phyloP scores from a whole-genome alignment of 805 yeast genomes.

The Helenozyma baotianmanensis region DNA sequence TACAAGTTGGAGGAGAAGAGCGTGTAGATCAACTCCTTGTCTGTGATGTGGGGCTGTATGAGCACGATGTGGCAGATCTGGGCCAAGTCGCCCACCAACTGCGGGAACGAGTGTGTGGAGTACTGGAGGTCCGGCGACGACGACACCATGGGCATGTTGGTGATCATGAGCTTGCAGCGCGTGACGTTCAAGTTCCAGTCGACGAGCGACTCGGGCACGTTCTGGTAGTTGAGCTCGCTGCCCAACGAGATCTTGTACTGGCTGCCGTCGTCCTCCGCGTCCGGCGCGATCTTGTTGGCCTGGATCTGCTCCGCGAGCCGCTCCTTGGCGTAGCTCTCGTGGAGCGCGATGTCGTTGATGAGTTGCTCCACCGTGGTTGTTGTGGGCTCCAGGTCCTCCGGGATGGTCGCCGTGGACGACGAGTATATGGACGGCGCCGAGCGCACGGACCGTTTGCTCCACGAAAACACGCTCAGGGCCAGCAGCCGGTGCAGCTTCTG shows the following conservation, averaged over 20 bases:
- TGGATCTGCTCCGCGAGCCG: slow-evolving; percentile 7
- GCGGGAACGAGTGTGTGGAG: slow-evolving; percentile 31
- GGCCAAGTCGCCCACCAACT: slow-evolving; percentile 40
- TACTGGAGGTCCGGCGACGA: slow-evolving; percentile 34
- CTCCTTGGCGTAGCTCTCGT: slow-evolving; percentile 27
- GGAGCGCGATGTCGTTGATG: slow-evolving; percentile 37
- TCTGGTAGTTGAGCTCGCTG: slow-evolving; percentile 35
- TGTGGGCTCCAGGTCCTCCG: slow-evolving; percentile 40
- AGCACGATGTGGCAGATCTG: slow-evolving; percentile 35
- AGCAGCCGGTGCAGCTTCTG: slow-evolving; percentile 27
- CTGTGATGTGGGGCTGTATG: slow-evolving; percentile 38
- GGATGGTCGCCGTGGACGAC: slow-evolving; percentile 40
- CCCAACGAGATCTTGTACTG: slow-evolving; percentile 36
- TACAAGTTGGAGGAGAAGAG: slow-evolving; percentile 42
- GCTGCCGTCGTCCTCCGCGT: slow-evolving; percentile 21
- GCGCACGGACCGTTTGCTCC: slow-evolving; percentile 34
- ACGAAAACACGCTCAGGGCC: slow-evolving; percentile 36
- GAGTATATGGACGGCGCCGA: slow-evolving; percentile 42
- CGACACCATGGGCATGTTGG: slow-evolving; percentile 34
- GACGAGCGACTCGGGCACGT: slow-evolving; percentile 35
- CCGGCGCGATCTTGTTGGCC: slow-evolving; percentile 1
- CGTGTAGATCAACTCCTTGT: slow-evolving; percentile 38
- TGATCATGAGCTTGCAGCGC: slow-evolving; percentile 42
- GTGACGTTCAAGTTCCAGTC: slow-evolving; percentile 53
- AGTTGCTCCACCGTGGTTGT: slow-evolving; percentile 41